These are phyloP conservation scores for Coleophoma cylindrospora DNA, from an alignment of 2,329 filamentous ascomycete genomes.

Conservation along the genomic window DNA sequence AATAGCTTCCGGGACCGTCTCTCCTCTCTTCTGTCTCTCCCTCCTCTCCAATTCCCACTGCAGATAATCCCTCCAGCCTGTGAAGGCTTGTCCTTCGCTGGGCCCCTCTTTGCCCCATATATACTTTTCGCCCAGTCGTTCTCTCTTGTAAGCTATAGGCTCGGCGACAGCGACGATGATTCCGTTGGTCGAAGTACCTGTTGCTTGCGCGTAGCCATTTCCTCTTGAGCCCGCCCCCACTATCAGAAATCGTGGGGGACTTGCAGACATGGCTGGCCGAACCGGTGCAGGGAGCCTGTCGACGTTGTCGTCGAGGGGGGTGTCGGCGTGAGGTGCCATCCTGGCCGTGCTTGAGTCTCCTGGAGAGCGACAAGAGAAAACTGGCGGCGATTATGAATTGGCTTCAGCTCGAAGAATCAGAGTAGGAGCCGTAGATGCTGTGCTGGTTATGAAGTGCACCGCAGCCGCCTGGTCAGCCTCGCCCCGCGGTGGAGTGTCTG, in stretches of 20 bases:
- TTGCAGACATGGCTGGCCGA: constrained; percentile 29
- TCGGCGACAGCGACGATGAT: constrained; percentile 76
- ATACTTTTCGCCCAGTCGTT: constrained; percentile 62
- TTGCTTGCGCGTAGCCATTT: constrained; percentile 65
- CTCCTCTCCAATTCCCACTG: constrained; percentile 63
- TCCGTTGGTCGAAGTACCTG: constrained; percentile 59
- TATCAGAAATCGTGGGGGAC: constrained; percentile 64
- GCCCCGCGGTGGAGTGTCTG: no score
- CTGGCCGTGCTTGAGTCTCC: not conserved
- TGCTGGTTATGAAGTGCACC: no score
- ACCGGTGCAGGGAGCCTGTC: constrained; percentile 19
- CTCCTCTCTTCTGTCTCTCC: constrained; percentile 41
- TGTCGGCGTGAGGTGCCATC: constrained; percentile 24
- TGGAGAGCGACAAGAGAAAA: no score
- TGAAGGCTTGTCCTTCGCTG: constrained; percentile 62
- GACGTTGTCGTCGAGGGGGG: constrained; percentile 6
- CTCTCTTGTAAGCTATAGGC: constrained; percentile 71
- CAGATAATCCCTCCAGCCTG: constrained; percentile 72
- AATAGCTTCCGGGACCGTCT: constrained; percentile 34
- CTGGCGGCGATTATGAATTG: no score
- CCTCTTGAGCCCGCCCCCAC: constrained; percentile 82
- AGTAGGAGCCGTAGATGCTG: no score
- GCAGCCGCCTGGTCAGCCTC: no score
- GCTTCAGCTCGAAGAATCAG: no score
- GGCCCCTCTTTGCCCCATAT: constrained; percentile 60